phyloP scores from a whole-genome alignment of 2,329 filamentous ascomycete species.

The Emergomyces pasteurianus region DNA sequence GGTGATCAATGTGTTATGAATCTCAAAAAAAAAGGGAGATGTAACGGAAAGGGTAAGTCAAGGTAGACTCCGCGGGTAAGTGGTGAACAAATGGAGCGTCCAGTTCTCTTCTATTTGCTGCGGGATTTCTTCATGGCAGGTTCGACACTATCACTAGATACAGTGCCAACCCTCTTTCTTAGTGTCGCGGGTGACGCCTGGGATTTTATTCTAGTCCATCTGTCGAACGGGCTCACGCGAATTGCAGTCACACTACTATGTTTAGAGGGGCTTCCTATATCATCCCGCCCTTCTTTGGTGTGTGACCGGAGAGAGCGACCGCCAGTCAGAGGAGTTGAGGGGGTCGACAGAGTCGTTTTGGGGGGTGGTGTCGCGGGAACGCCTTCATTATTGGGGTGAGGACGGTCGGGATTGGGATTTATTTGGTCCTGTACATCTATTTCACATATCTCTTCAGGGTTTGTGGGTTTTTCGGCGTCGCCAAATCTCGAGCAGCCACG shows the following conservation, averaged over 20 bases:
- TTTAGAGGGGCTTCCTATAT: slow-evolving; percentile 15
- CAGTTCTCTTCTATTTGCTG: slow-evolving; percentile 3
- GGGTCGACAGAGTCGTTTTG: slow-evolving; percentile 15
- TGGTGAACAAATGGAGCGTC: not conserved
- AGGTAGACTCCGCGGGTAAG: not conserved
- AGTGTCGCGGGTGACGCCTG: slow-evolving; percentile 15
- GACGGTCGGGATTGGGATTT: not conserved
- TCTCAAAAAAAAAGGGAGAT: not conserved
- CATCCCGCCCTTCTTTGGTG: slow-evolving; percentile 16
- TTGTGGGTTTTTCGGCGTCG: slow-evolving; percentile 44
- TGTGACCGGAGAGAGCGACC: slow-evolving; percentile 24
- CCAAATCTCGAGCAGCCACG: slow-evolving; percentile 22
- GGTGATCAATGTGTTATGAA: not conserved
- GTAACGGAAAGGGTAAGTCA: not conserved
- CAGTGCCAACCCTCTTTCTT: slow-evolving; percentile 26
- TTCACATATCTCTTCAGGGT: slow-evolving; percentile 36
- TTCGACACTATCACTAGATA: slow-evolving; percentile 13
- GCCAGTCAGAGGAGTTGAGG: slow-evolving; percentile 21
- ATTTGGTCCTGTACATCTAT: slow-evolving; percentile 2
- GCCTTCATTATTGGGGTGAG: not conserved
- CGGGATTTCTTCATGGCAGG: slow-evolving; percentile 8
- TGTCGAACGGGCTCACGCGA: slow-evolving; percentile 29
- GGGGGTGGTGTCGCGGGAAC: slow-evolving; percentile 15
- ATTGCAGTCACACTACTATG: slow-evolving; percentile 18
- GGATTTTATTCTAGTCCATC: slow-evolving; percentile 27